A percentile compares a stretch with the other conserved stretches of the same genome.
phyloP scores from a whole-genome alignment of 768 basidiomycete species.

The Termitomyces sp. region DNA sequence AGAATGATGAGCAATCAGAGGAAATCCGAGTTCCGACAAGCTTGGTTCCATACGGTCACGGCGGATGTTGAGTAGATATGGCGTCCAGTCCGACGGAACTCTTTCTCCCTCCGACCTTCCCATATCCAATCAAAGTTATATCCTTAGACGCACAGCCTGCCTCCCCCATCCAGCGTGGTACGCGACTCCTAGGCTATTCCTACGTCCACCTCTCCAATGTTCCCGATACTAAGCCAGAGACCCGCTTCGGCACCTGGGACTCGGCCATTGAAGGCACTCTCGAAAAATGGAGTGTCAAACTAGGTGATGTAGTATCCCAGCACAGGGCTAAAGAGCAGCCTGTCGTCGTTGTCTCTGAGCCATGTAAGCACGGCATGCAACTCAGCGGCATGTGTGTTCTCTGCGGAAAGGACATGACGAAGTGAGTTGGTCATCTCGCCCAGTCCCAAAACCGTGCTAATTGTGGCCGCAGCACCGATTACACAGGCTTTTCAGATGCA shows the following conservation, averaged over 20 bases:
- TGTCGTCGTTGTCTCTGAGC: conserved; percentile 70
- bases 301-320: conserved; percentile 59
- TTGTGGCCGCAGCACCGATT: conserved; percentile 53
- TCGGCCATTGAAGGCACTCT: conserved; percentile 77
- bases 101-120: conserved; percentile 69
- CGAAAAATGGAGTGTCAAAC: conserved; percentile 61
- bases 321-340: conserved; percentile 55
- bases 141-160: conserved; percentile 52
- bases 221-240: conserved; percentile 49
- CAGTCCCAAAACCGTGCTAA: neutral
- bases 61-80: conserved; percentile 23
- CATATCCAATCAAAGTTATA: conserved; percentile 82
- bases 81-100: conserved; percentile 70
- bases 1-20: neutral
- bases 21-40: conserved; percentile 23
- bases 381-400: conserved; percentile 88
- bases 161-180: conserved; percentile 57
- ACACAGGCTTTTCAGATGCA: conserved; percentile 83
- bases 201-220: conserved; percentile 54
- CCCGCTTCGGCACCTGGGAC: conserved; percentile 89
- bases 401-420: conserved; percentile 94
- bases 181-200: conserved; percentile 79
- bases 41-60: conserved; percentile 20
- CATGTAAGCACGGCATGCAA: conserved; percentile 96
- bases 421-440: conserved; percentile 41